Evolutionary conservation across 352 stramenopile genomes (phyloP).

Genomic region (Phytophthora pistaciae): DNA sequence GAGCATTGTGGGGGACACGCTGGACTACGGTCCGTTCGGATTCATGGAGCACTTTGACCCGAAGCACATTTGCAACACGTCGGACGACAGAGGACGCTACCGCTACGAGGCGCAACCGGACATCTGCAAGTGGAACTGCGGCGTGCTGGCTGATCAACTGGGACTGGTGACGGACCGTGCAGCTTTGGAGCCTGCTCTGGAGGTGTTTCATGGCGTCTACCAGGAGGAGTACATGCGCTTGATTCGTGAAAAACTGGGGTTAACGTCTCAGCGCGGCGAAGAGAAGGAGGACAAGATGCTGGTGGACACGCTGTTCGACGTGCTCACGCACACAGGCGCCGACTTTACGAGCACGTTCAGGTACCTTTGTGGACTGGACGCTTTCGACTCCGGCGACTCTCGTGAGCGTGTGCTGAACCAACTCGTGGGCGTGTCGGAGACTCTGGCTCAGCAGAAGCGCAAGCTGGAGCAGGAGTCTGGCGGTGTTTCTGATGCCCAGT

Average conservation of each 20-base stretch:
- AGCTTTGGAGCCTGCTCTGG: slow-evolving; percentile 38
- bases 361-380: slow-evolving; percentile 52
- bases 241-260: slow-evolving; percentile 78
- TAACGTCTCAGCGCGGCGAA: slow-evolving; percentile 34
- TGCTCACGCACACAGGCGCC: slow-evolving; percentile 65
- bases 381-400: slow-evolving; percentile 37
- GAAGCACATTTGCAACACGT: slow-evolving; percentile 85
- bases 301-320: slow-evolving; percentile 62
- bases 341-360: slow-evolving; percentile 88
- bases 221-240: slow-evolving; percentile 60
- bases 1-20: slow-evolving; percentile 91
- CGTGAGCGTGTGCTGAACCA: slow-evolving; percentile 42
- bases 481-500: slow-evolving; percentile 80
- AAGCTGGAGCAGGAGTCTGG: slow-evolving; percentile 42
- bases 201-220: slow-evolving; percentile 60
- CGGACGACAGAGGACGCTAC: slow-evolving; percentile 83
- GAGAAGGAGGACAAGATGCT: slow-evolving; percentile 56
- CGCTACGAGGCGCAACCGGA: slow-evolving; percentile 84
- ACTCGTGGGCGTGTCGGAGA: slow-evolving; percentile 76
- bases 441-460: slow-evolving; percentile 70
- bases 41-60: slow-evolving; percentile 94
- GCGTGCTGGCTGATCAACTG: slow-evolving; percentile 74
- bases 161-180: slow-evolving; percentile 46
- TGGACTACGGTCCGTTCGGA: slow-evolving; percentile 94
- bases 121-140: slow-evolving; percentile 90